These are phyloP conservation scores for Leucosporidium creatinivorum DNA, from an alignment of 768 basidiomycete species.

Conservation along the genomic window DNA sequence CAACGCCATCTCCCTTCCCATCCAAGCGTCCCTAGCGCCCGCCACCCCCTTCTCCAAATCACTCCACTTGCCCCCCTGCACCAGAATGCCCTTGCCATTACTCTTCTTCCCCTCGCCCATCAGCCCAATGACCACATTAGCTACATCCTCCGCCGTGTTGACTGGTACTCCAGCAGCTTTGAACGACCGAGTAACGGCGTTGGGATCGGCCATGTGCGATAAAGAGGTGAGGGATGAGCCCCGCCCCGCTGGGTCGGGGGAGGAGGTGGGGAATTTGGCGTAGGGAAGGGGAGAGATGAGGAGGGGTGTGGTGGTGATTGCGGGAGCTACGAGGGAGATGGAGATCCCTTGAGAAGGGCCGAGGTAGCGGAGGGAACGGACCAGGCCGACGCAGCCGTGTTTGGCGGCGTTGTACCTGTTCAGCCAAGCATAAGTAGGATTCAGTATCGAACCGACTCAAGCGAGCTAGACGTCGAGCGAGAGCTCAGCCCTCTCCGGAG, in stretches of 20 bases:
- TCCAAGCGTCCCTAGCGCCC: neutral
- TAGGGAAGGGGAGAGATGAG: neutral
- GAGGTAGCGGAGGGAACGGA: neutral
- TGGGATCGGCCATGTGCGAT: too few species aligned
- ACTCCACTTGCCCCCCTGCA: neutral
- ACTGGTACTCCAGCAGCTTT: neutral
- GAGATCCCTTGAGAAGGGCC: neutral
- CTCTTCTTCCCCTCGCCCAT: neutral
- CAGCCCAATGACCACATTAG: neutral
- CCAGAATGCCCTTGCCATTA: neutral
- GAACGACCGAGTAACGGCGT: neutral
- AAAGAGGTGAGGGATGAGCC: too few species aligned
- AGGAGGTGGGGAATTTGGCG: too few species aligned
- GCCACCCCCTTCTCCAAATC: neutral
- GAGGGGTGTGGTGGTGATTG: neutral
- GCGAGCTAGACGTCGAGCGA: too few species aligned
- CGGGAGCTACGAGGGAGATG: conserved; percentile 8
- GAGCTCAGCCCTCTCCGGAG: too few species aligned
- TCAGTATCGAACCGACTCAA: too few species aligned
- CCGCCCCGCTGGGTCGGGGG: too few species aligned
- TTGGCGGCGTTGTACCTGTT: conserved; percentile 8
- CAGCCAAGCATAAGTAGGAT: too few species aligned
- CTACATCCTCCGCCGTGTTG: neutral
- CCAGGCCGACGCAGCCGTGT: neutral
- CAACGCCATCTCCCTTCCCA: neutral